Evolutionary conservation across 2,329 filamentous ascomycete genomes (phyloP), one percentile per base, ranked within the genome.

Genomic region (Monosporascus sp.): DNA sequence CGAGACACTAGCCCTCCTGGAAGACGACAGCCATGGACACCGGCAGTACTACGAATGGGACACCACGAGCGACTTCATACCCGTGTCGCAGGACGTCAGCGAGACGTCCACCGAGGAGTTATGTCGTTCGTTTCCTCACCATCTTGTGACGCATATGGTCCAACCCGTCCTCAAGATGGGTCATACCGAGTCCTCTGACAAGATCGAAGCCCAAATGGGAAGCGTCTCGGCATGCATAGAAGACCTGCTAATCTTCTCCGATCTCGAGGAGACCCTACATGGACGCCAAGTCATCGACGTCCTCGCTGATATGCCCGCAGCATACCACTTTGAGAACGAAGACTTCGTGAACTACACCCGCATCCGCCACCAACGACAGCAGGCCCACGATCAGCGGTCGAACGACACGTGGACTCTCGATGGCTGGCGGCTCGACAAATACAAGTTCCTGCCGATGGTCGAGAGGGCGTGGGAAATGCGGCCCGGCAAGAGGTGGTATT

Each of bases 401-500:
- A 44, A 50, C n/a, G 46, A 52, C 16, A 68, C 59, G 26, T 58
- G 51, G 65, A 70, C 54, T 26, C 68, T 69, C 56, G 69, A 65
- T 41, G 78, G 78, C 2, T 81, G 79, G 79, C 72, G 67, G 26
- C 70, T 82, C 46, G 79, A 82, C 65, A 79, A 78, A 61, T 82
- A 76, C 72, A 82, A 82, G 63, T 82, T 82, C 56, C 62, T 82
- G 31, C 77, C 79, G 41, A 79, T 80, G 73, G 68, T 82, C 5
- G 76, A 80, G 54, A 67, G 74, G 27, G 75, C 78, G 1, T 79
- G 78, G 67, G 65, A 70, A 27, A 64, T 68, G 51, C 76, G 75
- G 35, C 74, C 74, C 2, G 65, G 72, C n/a, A 74, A 75, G 46
- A 70, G 77, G 37, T 82, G 80, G 74, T 82, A 79, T 58, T 73